phyloP scores from a whole-genome alignment of 1,284 basidiomycete genomes.

The Sanguinoderma infundibulare region DNA sequence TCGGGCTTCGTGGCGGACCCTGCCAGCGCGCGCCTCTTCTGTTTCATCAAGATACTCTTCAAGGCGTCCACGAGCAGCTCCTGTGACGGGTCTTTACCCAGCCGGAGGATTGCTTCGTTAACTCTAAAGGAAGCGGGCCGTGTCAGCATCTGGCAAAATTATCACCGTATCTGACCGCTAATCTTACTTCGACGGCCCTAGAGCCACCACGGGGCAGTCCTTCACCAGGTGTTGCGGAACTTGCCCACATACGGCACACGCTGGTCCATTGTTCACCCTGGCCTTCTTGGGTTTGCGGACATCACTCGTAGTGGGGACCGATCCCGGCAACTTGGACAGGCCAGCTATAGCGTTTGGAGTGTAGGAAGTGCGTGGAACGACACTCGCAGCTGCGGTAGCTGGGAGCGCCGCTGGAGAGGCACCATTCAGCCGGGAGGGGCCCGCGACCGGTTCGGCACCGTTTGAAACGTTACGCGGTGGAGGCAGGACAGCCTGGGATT shows the following conservation, averaged over 20 bases:
- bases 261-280: slow-evolving; percentile 29
- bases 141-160: background rate
- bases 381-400: slow-evolving; percentile 14
- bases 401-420: background rate
- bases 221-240: slow-evolving; percentile 49
- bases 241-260: slow-evolving; percentile 52
- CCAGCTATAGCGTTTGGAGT: slow-evolving; percentile 20
- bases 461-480: background rate
- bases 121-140: slow-evolving; percentile 6
- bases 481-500: background rate
- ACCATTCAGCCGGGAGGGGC: slow-evolving; percentile 13
- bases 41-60: slow-evolving; percentile 47
- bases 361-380: slow-evolving; percentile 6
- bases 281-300: slow-evolving; percentile 45
- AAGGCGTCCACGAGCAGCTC: slow-evolving; percentile 44
- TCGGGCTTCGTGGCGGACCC: slow-evolving; percentile 2
- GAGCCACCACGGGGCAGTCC: slow-evolving; percentile 54
- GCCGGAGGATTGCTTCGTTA: slow-evolving; percentile 42
- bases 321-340: slow-evolving; percentile 43
- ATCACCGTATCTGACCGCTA: background rate
- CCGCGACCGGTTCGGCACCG: slow-evolving; percentile 10
- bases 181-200: slow-evolving; percentile 55
- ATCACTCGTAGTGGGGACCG: slow-evolving; percentile 32
- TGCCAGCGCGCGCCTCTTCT: slow-evolving; percentile 36
- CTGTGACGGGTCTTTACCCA: slow-evolving; percentile 48